Base-by-base conservation (phyloP, 441 rosid species). In the Gossypium aridum region DNA sequence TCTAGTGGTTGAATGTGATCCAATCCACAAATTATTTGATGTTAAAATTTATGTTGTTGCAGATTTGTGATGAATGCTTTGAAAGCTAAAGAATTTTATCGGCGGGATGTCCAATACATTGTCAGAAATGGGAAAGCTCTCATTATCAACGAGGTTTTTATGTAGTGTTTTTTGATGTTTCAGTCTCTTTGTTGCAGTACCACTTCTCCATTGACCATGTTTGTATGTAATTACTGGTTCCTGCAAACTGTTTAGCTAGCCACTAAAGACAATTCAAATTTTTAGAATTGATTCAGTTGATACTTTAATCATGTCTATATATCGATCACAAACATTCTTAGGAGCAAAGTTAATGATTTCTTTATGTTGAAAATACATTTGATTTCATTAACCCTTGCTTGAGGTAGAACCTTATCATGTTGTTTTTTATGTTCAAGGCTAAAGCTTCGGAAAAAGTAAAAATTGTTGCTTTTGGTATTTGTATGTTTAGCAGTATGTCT, bases 21-120 rank as follows among this genome's bases (percentile, higher is more conserved):
- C 62, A 54, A 28, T 28, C 16, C 73, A 17, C 26, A 54, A 12
- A 4, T 51, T 4, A 12, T 14, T 16, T 51, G 17, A 45, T n/a
- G 23, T 68, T 78, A 68, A 49, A 34, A 9, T 64, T 77, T 43
- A 62, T 71, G 22, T 80, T 70, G 17, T 65, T 85, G 78, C 85
- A 94, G 99, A 85, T 94, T 94, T 84, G 99, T 94, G 75, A 82
- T 94, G 89, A 94, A 94, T 87, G 98, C 96, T 77, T 78, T 94
- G 72, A 94, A 94, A 86, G 99, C 99, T 80, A 94, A 92, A 88
- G 99, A 94, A 80, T 94, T 94, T 84, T 94, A 89, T 85, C 87
- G 93, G 74, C 90, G 83, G 55, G 94, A 94, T 86, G 99, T 94
- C 65, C 97, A 94, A 73, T 94, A 94, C 78, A 91, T 94, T 55